Conservation (phyloP, 306 rosid species). For the Castanea crenata region DNA sequence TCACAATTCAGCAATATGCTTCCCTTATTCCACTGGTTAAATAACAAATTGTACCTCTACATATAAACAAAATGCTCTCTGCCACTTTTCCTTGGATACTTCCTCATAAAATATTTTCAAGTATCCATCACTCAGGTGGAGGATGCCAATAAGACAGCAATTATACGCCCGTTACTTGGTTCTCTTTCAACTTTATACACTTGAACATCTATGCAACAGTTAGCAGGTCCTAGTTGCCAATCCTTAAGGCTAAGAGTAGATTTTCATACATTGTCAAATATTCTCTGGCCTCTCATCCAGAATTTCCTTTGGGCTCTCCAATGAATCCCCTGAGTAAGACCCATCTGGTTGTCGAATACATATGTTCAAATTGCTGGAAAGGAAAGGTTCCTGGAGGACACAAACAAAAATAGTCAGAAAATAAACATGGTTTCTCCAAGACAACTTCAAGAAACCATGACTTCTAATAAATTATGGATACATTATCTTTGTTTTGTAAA, state of each 20-base stretch:
- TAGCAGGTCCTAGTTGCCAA: slow-evolving; percentile 48
- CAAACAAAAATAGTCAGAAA: slow-evolving; percentile 25
- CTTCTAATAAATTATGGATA: neutral
- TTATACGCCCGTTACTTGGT: neutral
- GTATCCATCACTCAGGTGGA: slow-evolving; percentile 24
- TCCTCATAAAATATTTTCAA: slow-evolving; percentile 37
- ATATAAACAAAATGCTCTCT: slow-evolving; percentile 48
- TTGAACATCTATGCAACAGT: slow-evolving; percentile 53
- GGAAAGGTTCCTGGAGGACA: slow-evolving; percentile 58
- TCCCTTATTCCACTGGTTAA: slow-evolving; percentile 61
- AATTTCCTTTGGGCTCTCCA: slow-evolving; percentile 80
- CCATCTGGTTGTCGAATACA: slow-evolving; percentile 94
- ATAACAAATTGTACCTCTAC: slow-evolving; percentile 51
- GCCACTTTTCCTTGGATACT: slow-evolving; percentile 32
- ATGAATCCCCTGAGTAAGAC: slow-evolving; percentile 62
- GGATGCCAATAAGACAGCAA: slow-evolving; percentile 6
- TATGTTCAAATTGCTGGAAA: slow-evolving; percentile 84
- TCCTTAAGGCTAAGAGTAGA: slow-evolving; percentile 42
- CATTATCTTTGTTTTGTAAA: neutral
- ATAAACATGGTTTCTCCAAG: neutral
- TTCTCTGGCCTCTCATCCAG: slow-evolving; percentile 50
- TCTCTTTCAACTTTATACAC: slow-evolving; percentile 61
- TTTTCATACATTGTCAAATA: slow-evolving; percentile 36
- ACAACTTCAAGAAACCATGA: neutral
- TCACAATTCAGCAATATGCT: slow-evolving; percentile 50